phyloP scores from a whole-genome alignment of 768 basidiomycete species.

The Crepidotus variabilis region DNA sequence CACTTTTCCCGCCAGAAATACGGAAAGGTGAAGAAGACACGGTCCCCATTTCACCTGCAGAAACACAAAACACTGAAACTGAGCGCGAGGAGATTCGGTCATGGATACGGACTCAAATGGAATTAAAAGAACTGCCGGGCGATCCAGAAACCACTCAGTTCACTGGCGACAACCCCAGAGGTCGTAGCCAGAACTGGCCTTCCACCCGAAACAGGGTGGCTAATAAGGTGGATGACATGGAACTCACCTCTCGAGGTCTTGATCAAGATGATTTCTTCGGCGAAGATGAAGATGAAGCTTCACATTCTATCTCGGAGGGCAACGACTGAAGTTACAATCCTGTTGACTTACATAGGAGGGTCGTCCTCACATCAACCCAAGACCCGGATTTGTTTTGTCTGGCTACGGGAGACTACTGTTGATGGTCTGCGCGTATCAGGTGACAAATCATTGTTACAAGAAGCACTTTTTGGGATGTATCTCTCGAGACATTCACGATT shows the following conservation, averaged over 20 bases:
- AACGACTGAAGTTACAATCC: background rate
- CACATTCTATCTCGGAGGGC: background rate
- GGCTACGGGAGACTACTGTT: too few species aligned
- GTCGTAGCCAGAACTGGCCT: conserved; percentile 3
- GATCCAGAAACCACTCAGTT: conserved; percentile 55
- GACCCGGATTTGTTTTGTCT: too few species aligned
- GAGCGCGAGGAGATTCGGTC: conserved; percentile 55
- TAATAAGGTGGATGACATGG: conserved; percentile 4
- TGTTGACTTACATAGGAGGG: too few species aligned
- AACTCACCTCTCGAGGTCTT: conserved; percentile 8
- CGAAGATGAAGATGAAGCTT: conserved; percentile 28
- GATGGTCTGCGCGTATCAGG: too few species aligned
- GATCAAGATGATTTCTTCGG: conserved; percentile 40
- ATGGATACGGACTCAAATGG: conserved; percentile 61
- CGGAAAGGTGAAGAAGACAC: conserved; percentile 35
- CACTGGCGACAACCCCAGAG: conserved; percentile 8
- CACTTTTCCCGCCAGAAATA: conserved; percentile 76
- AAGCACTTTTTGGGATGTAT: too few species aligned
- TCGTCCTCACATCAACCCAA: too few species aligned
- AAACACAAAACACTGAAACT: conserved; percentile 37
- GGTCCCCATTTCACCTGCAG: conserved; percentile 18
- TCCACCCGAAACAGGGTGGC: conserved; percentile 1
- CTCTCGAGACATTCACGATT: too few species aligned
- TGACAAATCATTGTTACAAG: too few species aligned
- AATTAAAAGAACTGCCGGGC: conserved; percentile 46